Base-by-base conservation (phyloP, 2,329 filamentous ascomycete genomes). In the Teratosphaeria gauchensis region DNA sequence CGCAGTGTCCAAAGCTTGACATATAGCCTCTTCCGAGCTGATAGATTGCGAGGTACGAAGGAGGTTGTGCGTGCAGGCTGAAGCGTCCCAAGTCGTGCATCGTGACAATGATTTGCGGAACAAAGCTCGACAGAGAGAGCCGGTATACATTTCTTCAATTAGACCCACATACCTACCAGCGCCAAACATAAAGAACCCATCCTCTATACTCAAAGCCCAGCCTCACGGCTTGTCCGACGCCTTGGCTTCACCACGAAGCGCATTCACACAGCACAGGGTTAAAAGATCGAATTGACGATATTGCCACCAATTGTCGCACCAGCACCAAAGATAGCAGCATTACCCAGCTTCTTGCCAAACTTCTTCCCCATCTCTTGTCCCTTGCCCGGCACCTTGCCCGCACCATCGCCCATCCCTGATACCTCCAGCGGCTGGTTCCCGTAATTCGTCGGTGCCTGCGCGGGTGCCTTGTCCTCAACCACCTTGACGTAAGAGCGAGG, bases 281-380 rank as follows among this genome's bases (percentile, higher is more conserved):
- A 95, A 74, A 96, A 94, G 67, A 95, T 95, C 63, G 87, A 85
- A 75, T 95, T 94, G 66, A 96, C 90, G 71, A 96, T 84, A 71
- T 95, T 94, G 19, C 87, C 84, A 71, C 92, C 92, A 63, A 96
- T 87, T 1, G 90, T 94, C 54, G 92, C 92, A 74, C 92, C 92
- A 54, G 92, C 92, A 73, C 92, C 92, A 68, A 95, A 95, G 65
- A 96, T 90, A 31, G 91, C 90, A 52, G 84, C 84, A 72, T 87
- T 86, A 35, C 92, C 92, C 69, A 92, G 74, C 80, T 96, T 97
- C 84, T 95, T 95, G 65, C 92, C 92, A 75, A 96, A 89, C 78
- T 96, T 96, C 85, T 96, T 96, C 58, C 90, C 91, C 30, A 55
- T 83, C 74, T 90, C 81, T 63, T 84, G 81, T 16, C 85, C 55